These are phyloP conservation scores for Petrea volubilis DNA, from an alignment of 257 asterid genomes.

Conservation along the genomic window DNA sequence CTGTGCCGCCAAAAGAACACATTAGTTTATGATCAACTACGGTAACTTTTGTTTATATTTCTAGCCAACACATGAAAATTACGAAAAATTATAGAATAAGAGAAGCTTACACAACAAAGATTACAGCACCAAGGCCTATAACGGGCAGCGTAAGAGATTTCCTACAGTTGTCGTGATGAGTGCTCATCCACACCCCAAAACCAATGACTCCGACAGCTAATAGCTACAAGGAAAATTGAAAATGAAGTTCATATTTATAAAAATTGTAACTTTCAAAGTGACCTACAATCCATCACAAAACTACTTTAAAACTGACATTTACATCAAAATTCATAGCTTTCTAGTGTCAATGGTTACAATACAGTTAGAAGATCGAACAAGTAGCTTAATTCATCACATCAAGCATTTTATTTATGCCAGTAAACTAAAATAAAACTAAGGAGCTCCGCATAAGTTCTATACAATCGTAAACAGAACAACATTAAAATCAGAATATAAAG, in stretches of 20 bases:
- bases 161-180: constrained; percentile 80
- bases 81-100: background rate
- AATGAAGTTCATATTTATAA: constrained; percentile 5
- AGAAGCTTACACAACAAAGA: constrained; percentile 64
- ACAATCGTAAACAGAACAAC: background rate
- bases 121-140: constrained; percentile 77
- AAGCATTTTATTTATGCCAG: background rate
- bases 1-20: constrained; percentile 41
- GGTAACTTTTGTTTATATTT: background rate
- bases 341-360: background rate
- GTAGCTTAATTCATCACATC: background rate
- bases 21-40: background rate
- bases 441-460: background rate
- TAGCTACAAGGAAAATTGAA: constrained; percentile 42
- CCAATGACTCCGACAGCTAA: constrained; percentile 71
- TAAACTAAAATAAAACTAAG: background rate
- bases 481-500: background rate
- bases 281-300: background rate
- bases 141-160: constrained; percentile 80
- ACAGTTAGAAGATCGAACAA: background rate
- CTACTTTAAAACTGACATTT: background rate
- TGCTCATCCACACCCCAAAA: constrained; percentile 89
- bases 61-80: background rate
- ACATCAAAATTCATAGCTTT: constrained; percentile 2
- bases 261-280: background rate